Percentiles rank a stretch among this genome's conserved stretches.
phyloP scores from a whole-genome alignment of 2,329 filamentous ascomycete genomes.

The Pseudocercospora vitis region DNA sequence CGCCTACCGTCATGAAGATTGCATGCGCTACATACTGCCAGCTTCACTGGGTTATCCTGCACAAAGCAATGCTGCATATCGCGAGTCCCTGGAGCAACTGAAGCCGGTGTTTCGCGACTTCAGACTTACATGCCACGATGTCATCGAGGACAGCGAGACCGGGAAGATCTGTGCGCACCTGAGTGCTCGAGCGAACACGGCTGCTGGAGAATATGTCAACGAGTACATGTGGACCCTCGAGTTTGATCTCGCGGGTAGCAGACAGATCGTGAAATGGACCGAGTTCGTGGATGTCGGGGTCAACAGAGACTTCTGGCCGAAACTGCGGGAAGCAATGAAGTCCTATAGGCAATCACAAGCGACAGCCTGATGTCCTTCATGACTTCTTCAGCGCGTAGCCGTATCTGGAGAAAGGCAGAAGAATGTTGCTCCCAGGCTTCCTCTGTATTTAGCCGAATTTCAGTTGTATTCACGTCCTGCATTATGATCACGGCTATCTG shows the following conservation, averaged over 20 bases:
- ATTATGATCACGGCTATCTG: neutral
- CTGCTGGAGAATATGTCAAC: constrained; percentile 26
- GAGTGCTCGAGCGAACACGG: constrained; percentile 37
- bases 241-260: constrained; percentile 20
- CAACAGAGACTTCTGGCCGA: constrained; percentile 28
- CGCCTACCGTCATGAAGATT: constrained; percentile 32
- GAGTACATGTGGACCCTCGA: constrained; percentile 29
- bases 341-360: neutral
- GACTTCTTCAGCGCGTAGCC: too few relatives aligned
- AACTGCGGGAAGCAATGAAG: constrained; percentile 20
- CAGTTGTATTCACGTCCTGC: too few relatives aligned
- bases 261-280: constrained; percentile 21
- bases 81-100: constrained; percentile 29
- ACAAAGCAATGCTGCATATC: constrained; percentile 28
- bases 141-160: constrained; percentile 34
- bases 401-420: neutral
- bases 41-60: constrained; percentile 29
- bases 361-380: neutral
- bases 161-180: constrained; percentile 38
- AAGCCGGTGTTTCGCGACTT: constrained; percentile 37
- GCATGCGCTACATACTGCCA: constrained; percentile 35
- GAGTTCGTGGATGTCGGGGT: constrained; percentile 26
- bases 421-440: neutral
- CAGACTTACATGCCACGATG: constrained; percentile 34
- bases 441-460: too few relatives aligned